phyloP scores from a whole-genome alignment of 768 basidiomycete species.

The Hydnum rufescens region DNA sequence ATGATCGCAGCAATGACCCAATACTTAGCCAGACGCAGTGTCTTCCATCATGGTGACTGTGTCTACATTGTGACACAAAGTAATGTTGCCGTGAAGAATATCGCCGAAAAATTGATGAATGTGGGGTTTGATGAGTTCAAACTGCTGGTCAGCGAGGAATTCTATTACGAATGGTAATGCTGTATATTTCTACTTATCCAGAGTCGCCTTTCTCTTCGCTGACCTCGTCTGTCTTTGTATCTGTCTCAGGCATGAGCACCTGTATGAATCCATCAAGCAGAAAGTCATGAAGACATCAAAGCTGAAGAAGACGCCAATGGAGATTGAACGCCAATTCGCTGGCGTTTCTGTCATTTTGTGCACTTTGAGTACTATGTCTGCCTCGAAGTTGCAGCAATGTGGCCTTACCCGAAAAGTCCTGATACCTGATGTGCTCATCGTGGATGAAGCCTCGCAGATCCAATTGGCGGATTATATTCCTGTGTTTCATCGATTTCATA shows the following conservation, averaged over 20 bases:
- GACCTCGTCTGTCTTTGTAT: too few relatives aligned
- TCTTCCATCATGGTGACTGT: not conserved
- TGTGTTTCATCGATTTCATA: not conserved
- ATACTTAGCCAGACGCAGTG: not conserved
- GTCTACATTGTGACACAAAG: slow-evolving; percentile 64
- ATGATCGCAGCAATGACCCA: slow-evolving; percentile 1
- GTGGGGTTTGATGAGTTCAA: slow-evolving; percentile 30
- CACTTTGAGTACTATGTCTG: slow-evolving; percentile 59
- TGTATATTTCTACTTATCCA: not conserved
- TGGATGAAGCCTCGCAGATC: slow-evolving; percentile 39
- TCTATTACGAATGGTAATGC: slow-evolving; percentile 40
- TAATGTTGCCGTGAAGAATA: slow-evolving; percentile 79
- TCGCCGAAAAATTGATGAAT: slow-evolving; percentile 55
- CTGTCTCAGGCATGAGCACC: slow-evolving; percentile 53
- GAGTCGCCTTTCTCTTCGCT: too few relatives aligned
- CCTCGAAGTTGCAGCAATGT: slow-evolving; percentile 21
- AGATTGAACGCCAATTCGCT: slow-evolving; percentile 18
- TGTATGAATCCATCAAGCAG: slow-evolving; percentile 30
- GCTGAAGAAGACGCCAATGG: slow-evolving; percentile 17
- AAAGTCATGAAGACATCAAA: slow-evolving; percentile 37
- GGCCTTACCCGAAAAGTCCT: slow-evolving; percentile 19
- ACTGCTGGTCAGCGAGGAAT: slow-evolving; percentile 52
- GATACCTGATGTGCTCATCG: slow-evolving; percentile 25
- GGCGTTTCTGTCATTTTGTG: slow-evolving; percentile 45
- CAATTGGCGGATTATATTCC: slow-evolving; percentile 31